Evolutionary conservation across 495 filamentous ascomycete species (phyloP).

Genomic region (Neurospora intermedia): DNA sequence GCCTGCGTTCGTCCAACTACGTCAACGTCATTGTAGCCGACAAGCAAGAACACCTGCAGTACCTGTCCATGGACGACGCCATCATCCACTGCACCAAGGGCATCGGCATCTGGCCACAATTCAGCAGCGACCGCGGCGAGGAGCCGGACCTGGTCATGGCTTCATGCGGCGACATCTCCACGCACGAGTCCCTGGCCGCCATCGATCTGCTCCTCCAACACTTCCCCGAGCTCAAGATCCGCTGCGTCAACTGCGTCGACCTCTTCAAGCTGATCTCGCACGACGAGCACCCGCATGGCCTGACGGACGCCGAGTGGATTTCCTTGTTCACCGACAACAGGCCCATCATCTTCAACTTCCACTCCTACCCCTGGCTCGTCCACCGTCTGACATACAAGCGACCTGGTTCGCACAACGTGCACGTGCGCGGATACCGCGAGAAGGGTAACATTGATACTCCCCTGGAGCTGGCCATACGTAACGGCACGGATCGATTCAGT

Average conservation of each 20-base stretch:
- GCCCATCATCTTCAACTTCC: conserved; percentile 70
- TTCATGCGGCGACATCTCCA: conserved; percentile 58
- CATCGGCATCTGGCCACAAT: conserved; percentile 39
- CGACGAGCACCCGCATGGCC: conserved; percentile 55
- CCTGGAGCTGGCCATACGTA: conserved; percentile 60
- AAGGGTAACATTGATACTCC: conserved; percentile 73
- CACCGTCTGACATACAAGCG: conserved; percentile 63
- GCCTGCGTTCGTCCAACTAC: conserved; percentile 57
- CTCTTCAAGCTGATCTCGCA: conserved; percentile 62
- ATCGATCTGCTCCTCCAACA: conserved; percentile 53
- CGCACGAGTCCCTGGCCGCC: conserved; percentile 58
- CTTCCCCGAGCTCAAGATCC: conserved; percentile 56
- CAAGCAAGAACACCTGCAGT: conserved; percentile 67
- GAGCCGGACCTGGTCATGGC: conserved; percentile 65
- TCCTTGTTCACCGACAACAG: conserved; percentile 55
- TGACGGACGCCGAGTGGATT: conserved; percentile 50
- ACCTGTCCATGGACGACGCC: conserved; percentile 55
- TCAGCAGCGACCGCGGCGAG: conserved; percentile 42
- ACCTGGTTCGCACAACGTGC: conserved; percentile 48
- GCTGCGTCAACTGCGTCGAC: conserved; percentile 66
- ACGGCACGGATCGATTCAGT: conserved; percentile 59
- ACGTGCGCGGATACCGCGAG: conserved; percentile 64
- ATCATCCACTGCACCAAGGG: conserved; percentile 63
- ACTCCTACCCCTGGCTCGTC: conserved; percentile 66
- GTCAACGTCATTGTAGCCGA: conserved; percentile 68